phyloP scores from a whole-genome alignment of 108 stramenopile genomes.

The Parietichytrium sp. region DNA sequence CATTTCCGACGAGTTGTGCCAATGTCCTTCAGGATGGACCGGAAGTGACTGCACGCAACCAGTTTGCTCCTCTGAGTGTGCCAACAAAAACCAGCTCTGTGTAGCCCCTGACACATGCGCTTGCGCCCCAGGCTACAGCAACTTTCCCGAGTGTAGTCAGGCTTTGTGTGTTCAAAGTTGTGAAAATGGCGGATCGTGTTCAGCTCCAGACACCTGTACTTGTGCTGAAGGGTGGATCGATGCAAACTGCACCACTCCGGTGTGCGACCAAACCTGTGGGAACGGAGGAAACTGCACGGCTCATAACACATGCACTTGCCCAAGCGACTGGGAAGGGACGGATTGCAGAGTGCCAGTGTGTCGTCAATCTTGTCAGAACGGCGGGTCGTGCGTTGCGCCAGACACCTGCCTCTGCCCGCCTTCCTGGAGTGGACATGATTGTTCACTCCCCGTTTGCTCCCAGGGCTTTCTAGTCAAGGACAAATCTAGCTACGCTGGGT shows the following conservation, averaged over 20 bases:
- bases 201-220: slow-evolving; percentile 75
- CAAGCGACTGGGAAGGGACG: slow-evolving; percentile 66
- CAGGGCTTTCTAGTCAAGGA: slow-evolving; percentile 70
- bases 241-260: slow-evolving; percentile 80
- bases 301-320: slow-evolving; percentile 72
- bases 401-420: slow-evolving; percentile 77
- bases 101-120: slow-evolving; percentile 73
- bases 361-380: slow-evolving; percentile 67
- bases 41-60: slow-evolving; percentile 70
- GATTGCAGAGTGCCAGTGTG: slow-evolving; percentile 78
- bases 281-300: slow-evolving; percentile 82
- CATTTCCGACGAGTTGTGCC: slow-evolving; percentile 66
- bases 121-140: slow-evolving; percentile 75
- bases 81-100: slow-evolving; percentile 60
- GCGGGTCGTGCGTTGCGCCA: slow-evolving; percentile 74
- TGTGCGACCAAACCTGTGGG: slow-evolving; percentile 80
- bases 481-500: neutral
- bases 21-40: slow-evolving; percentile 67
- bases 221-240: slow-evolving; percentile 79
- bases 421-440: slow-evolving; percentile 72
- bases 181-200: slow-evolving; percentile 70
- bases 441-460: slow-evolving; percentile 72
- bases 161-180: slow-evolving; percentile 73
- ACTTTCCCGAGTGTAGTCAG: slow-evolving; percentile 56
- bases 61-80: slow-evolving; percentile 57